A percentile compares a stretch with the other conserved stretches of the same genome.
These are phyloP conservation scores for Phoma sp. DNA, from an alignment of 2,329 filamentous ascomycete species.

Conservation along the genomic window DNA sequence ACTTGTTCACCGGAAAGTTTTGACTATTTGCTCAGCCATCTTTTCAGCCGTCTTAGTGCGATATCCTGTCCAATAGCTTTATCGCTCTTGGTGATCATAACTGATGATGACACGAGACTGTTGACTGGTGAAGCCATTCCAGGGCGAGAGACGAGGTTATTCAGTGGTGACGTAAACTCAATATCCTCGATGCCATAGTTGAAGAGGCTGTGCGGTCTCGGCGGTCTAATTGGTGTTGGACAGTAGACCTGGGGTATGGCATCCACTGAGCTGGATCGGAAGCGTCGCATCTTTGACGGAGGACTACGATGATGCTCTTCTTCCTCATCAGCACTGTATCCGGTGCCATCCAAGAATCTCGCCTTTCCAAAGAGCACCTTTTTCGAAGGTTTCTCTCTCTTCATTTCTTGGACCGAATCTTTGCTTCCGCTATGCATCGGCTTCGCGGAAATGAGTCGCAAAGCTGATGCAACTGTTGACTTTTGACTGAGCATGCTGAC, in stretches of 20 bases:
- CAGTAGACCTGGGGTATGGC: not conserved
- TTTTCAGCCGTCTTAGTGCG: not conserved
- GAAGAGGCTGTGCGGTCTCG: not conserved
- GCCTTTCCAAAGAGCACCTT: not conserved
- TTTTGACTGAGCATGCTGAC: not conserved
- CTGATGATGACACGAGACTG: not conserved
- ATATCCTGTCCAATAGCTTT: not conserved
- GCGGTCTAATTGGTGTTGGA: not conserved
- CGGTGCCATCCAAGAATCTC: slow-evolving; percentile 4
- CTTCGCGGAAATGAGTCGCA: not conserved
- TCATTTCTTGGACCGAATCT: not conserved
- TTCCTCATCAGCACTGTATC: not conserved
- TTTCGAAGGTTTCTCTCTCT: not conserved
- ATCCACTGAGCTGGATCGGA: not conserved
- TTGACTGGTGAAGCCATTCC: not conserved
- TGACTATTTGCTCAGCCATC: slow-evolving; percentile 1
- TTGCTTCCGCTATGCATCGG: not conserved
- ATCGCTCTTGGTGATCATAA: not conserved
- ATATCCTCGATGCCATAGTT: slow-evolving; percentile 5
- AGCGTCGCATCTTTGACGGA: too few species aligned
- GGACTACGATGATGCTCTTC: not conserved
- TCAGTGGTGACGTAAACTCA: slow-evolving; percentile 4
- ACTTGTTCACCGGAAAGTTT: too few species aligned
- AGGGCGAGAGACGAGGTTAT: not conserved
- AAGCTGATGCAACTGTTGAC: too few species aligned